Evolutionary conservation across 2,329 filamentous ascomycete genomes (phyloP).

Genomic region (Periconia macrospinosa): DNA sequence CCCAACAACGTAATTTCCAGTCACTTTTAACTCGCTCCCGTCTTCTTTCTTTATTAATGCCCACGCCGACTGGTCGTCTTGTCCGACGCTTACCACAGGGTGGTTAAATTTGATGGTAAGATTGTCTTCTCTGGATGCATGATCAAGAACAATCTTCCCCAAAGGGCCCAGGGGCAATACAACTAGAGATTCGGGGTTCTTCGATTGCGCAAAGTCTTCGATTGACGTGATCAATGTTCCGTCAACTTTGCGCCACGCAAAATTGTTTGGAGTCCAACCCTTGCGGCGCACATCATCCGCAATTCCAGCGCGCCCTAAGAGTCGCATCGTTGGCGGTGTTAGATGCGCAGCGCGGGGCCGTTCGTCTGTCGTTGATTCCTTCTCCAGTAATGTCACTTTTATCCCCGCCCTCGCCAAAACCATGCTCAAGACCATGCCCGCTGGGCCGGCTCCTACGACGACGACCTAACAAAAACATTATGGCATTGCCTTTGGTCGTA

Average conservation of each 20-base stretch:
- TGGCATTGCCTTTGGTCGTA: too few species aligned
- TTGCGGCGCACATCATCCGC: too few species aligned
- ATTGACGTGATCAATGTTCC: neutral
- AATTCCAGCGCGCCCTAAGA: too few species aligned
- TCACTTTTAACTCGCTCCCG: slow-evolving; percentile 3
- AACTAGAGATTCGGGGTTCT: neutral
- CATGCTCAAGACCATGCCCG: too few species aligned
- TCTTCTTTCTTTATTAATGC: slow-evolving; percentile 8
- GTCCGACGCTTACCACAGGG: slow-evolving; percentile 8
- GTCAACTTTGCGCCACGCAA: neutral
- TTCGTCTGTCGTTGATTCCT: too few species aligned
- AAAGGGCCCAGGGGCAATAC: neutral
- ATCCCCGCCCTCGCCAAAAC: too few species aligned
- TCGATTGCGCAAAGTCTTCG: neutral
- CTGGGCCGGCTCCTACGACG: too few species aligned
- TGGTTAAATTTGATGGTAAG: slow-evolving; percentile 4
- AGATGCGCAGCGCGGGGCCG: too few species aligned
- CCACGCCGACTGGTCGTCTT: slow-evolving; percentile 13
- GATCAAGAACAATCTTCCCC: neutral
- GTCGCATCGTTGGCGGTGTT: too few species aligned
- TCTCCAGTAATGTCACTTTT: too few species aligned
- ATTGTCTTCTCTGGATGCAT: neutral
- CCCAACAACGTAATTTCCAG: slow-evolving; percentile 60
- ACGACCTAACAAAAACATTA: too few species aligned
- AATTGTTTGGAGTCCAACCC: neutral